phyloP scores from a whole-genome alignment of 169 alveolate species.

The Eimeria maxima region DNA sequence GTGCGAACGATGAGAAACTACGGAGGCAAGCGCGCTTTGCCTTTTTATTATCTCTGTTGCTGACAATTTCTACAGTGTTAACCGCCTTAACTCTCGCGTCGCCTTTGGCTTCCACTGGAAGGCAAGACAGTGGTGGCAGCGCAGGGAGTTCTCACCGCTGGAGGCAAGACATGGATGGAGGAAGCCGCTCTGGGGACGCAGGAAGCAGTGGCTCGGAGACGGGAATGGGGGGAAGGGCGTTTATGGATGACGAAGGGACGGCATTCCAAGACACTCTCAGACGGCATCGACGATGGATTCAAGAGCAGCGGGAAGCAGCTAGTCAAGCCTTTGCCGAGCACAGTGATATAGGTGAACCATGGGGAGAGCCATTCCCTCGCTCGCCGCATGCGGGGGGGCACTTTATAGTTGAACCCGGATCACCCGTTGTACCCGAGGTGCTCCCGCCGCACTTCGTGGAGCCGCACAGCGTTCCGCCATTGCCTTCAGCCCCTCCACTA shows the following conservation, averaged over 20 bases:
- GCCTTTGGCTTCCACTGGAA: background rate
- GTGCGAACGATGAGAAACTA: background rate
- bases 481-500: background rate
- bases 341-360: background rate
- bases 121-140: background rate
- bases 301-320: background rate
- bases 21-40: background rate
- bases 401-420: background rate
- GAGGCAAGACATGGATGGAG: background rate
- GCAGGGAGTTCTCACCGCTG: background rate
- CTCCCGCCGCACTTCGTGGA: background rate
- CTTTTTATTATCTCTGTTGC: background rate
- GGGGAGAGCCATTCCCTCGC: background rate
- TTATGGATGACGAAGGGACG: background rate
- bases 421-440: background rate
- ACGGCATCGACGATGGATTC: background rate
- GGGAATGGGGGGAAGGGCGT: background rate
- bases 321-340: background rate
- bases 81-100: background rate
- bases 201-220: background rate
- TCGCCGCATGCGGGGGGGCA: background rate
- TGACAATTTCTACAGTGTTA: background rate
- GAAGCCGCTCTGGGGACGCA: background rate
- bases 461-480: background rate
- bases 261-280: background rate